Conservation (phyloP, 2,329 filamentous ascomycete species). For the Xylaria sp. region DNA sequence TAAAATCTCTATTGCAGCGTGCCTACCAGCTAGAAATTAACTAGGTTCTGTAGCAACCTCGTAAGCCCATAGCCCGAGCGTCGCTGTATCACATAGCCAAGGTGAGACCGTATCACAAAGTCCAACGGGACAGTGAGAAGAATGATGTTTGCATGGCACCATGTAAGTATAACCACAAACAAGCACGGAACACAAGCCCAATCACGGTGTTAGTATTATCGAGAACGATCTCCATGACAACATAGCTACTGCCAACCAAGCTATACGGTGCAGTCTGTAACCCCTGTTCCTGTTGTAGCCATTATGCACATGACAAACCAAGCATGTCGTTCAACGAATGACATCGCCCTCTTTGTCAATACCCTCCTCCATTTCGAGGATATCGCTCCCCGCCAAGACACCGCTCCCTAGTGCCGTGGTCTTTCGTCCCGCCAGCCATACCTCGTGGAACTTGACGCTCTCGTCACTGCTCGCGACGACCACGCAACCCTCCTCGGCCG, state of each 20-base stretch:
- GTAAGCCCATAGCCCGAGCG: neutral
- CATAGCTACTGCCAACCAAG: conserved; percentile 5
- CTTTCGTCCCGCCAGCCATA: conserved; percentile 78
- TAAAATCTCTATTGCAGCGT: neutral
- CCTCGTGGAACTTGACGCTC: conserved; percentile 93
- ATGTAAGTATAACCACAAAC: neutral
- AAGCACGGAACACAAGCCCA: neutral
- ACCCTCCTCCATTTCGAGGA: conserved; percentile 83
- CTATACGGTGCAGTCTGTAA: conserved; percentile 1
- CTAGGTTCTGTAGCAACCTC: neutral
- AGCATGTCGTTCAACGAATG: conserved; percentile 67
- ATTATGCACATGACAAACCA: neutral
- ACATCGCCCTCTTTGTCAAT: conserved; percentile 79
- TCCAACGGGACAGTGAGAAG: neutral
- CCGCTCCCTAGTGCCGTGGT: conserved; percentile 64
- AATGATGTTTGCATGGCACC: neutral
- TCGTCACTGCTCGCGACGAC: conserved; percentile 93
- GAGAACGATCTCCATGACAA: neutral
- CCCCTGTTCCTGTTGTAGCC: neutral
- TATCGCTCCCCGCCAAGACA: conserved; percentile 82
- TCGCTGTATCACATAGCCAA: neutral
- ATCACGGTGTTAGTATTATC: neutral
- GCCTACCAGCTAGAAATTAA: neutral
- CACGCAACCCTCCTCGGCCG: conserved; percentile 80
- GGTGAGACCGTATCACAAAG: neutral